These are phyloP conservation scores for Taiozyma onychis DNA, from an alignment of 1,139 yeast genomes.

Conservation along the genomic window DNA sequence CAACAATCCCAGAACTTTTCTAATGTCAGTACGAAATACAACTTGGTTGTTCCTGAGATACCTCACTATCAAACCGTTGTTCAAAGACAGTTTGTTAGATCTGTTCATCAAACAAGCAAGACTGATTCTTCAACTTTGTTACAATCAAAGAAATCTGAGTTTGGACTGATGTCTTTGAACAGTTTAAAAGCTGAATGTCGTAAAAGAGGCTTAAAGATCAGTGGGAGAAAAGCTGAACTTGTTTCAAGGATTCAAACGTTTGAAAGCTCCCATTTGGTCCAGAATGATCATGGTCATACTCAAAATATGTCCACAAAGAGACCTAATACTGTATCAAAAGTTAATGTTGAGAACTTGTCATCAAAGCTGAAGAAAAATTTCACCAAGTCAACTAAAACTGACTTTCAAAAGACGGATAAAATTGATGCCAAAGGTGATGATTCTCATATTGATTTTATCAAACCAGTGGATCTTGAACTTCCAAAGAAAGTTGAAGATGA, in stretches of 20 bases:
- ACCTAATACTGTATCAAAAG: constrained; percentile 2
- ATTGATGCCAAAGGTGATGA: constrained; percentile 20
- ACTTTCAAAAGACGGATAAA: constrained; percentile 12
- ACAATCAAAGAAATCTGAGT: constrained; percentile 26
- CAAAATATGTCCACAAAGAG: constrained; percentile 12
- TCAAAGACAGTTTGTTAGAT: constrained; percentile 22
- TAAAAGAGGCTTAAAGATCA: constrained; percentile 46
- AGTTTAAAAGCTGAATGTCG: constrained; percentile 49
- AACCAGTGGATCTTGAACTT: constrained; percentile 20
- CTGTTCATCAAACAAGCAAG: constrained; percentile 36
- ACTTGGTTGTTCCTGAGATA: constrained; percentile 17
- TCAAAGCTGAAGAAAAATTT: background rate
- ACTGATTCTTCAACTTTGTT: constrained; percentile 32
- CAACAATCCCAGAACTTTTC: constrained; percentile 10
- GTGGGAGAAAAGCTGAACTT: constrained; percentile 51
- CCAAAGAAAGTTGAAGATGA: constrained; percentile 35
- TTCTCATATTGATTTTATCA: constrained; percentile 23
- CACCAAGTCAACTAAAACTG: background rate
- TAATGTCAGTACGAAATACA: constrained; percentile 11
- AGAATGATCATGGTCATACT: constrained; percentile 6
- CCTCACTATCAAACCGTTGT: constrained; percentile 13
- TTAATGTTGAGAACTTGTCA: background rate
- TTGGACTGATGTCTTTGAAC: constrained; percentile 36
- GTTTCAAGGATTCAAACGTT: constrained; percentile 39
- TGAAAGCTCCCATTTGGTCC: constrained; percentile 25